Evolutionary conservation across 352 stramenopile species (phyloP).

Genomic region (Phytophthora kernoviae): DNA sequence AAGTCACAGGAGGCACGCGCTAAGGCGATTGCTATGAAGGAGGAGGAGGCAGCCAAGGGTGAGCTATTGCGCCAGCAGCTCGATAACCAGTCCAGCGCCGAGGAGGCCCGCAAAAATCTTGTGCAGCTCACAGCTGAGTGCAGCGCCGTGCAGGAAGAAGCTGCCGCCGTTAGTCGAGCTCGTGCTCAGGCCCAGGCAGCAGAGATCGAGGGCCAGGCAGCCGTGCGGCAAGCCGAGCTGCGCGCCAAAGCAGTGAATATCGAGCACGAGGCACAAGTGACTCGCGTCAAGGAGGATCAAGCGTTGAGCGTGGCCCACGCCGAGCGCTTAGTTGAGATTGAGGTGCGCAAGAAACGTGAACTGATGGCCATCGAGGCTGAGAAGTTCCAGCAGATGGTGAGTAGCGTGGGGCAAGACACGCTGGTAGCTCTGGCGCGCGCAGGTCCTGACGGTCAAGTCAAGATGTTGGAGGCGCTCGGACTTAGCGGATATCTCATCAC

Average conservation of each 20-base stretch:
- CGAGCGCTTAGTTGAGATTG: conserved; percentile 66
- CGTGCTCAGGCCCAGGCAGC: conserved; percentile 67
- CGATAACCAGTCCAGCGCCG: conserved; percentile 76
- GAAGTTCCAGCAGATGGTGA: conserved; percentile 86
- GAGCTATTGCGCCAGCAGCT: conserved; percentile 75
- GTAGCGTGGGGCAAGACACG: conserved; percentile 73
- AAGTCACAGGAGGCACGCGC: conserved; percentile 81
- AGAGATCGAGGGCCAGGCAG: conserved; percentile 74
- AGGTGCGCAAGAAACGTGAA: conserved; percentile 77
- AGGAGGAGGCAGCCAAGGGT: conserved; percentile 81
- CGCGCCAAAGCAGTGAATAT: conserved; percentile 68
- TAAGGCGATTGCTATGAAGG: conserved; percentile 81
- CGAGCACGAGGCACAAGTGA: conserved; percentile 66
- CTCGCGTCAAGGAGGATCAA: conserved; percentile 63
- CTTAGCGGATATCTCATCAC: conserved; percentile 88
- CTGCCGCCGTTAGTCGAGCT: conserved; percentile 61
- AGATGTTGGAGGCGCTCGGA: conserved; percentile 75
- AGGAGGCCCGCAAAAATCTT: conserved; percentile 76
- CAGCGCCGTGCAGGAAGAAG: conserved; percentile 69
- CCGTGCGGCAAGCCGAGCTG: conserved; percentile 74
- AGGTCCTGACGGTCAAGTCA: conserved; percentile 75
- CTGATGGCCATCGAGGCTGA: conserved; percentile 81
- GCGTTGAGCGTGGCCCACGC: conserved; percentile 59
- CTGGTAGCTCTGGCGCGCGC: conserved; percentile 75
- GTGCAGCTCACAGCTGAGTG: conserved; percentile 79